Evolutionary conservation across 345 rosid genomes (phyloP), one percentile per base, ranked within the genome.

Genomic region (Salix suchowensis): DNA sequence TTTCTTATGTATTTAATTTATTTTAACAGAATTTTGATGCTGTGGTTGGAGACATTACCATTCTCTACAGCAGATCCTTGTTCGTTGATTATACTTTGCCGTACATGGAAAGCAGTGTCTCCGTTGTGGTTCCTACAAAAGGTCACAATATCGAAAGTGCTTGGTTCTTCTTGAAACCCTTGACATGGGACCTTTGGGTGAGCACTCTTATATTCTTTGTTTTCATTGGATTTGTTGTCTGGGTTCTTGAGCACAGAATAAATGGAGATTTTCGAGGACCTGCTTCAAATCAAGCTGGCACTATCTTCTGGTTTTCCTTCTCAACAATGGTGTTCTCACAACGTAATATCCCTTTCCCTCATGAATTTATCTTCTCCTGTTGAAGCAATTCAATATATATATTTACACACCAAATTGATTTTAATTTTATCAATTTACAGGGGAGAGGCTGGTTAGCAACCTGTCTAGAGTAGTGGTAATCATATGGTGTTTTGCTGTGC

Each of bases 291-390:
- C 94, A 91, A 79, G 77, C 75, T 12, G 88, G 92, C 54, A 86
- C 89, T 0, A 79, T 86, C 74, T 15, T 92, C 62, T 92, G 94
- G 92, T 94, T 91, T 72, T 88, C 98, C 61, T 92, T 93, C 88
- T 87, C 96, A 0, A 93, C 86, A 50, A 78, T 92, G 85, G 88
- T 86, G 19, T 89, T 88, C 62, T 88, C 94, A 0, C 87, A 82
- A 0, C 7, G 83, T 80, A 78, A 77, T 40, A 16, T 24, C 21
- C 10, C 2, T 13, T 26, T 7, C 0, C 54, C 9, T 18, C 16
- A 21, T 60, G 2, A 28, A 28, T 50, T 8, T 8, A 9, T 52
- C 6, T n/a, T 26, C 7, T 1, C 70, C 13, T 69, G 16, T 4
- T 28, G 6, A 18, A 39, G 8, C 14, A 26, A 0, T 65, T 65